Conservation (phyloP, 805 yeast genomes). For the Barnettozyma wickerhamii region DNA sequence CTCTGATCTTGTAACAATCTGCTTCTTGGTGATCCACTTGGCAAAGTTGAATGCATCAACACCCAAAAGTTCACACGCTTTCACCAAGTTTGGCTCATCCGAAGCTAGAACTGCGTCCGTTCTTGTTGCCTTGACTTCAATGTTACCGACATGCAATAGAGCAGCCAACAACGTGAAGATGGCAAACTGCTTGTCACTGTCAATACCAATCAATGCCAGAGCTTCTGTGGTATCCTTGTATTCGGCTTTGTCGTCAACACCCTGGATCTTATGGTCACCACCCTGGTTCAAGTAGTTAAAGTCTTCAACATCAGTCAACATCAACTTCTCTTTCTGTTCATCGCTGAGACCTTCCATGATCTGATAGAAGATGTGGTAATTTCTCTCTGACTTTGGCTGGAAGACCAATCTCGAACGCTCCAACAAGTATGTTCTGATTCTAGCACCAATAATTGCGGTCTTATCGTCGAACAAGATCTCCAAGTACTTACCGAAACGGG, state of each 20-base stretch:
- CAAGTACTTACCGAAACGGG: constrained; percentile 94
- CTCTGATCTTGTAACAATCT: constrained; percentile 87
- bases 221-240: constrained; percentile 75
- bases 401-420: constrained; percentile 94
- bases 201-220: constrained; percentile 72
- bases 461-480: constrained; percentile 80
- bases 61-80: constrained; percentile 82
- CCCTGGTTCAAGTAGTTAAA: constrained; percentile 88
- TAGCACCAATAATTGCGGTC: constrained; percentile 86
- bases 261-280: constrained; percentile 63
- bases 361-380: constrained; percentile 94
- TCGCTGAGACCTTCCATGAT: constrained; percentile 64
- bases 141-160: constrained; percentile 88
- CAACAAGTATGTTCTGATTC: constrained; percentile 85
- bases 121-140: constrained; percentile 78
- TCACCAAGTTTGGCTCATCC: constrained; percentile 80
- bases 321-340: constrained; percentile 50
- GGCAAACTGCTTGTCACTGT: constrained; percentile 49
- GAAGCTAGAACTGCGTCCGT: constrained; percentile 75
- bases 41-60: constrained; percentile 69
- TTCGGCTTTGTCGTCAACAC: constrained; percentile 80
- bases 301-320: constrained; percentile 61
- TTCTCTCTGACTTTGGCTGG: constrained; percentile 88
- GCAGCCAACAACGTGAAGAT: constrained; percentile 84
- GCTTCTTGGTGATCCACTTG: constrained; percentile 91